phyloP scores from a whole-genome alignment of 164 flowering plant genomes.

The Liquidambar formosana region DNA sequence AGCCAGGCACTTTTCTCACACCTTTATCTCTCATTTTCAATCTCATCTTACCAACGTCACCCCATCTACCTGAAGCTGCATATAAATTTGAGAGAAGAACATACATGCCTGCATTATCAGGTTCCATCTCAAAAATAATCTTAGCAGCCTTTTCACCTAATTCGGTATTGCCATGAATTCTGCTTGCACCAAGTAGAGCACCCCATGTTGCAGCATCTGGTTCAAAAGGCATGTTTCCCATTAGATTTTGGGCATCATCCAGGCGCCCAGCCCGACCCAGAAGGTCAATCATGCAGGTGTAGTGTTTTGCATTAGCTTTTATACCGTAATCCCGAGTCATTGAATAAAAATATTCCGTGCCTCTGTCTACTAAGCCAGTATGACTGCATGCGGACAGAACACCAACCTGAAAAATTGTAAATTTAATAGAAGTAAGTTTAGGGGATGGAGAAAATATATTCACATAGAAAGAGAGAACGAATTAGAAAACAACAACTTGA shows the following conservation, averaged over 20 bases:
- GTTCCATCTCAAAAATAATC: conserved; percentile 76
- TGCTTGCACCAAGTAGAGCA: conserved; percentile 88
- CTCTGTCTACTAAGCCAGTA: conserved; percentile 75
- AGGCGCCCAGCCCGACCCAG: conserved; percentile 91
- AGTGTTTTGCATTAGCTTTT: conserved; percentile 63
- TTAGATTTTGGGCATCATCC: conserved; percentile 70
- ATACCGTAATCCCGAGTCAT: conserved; percentile 71
- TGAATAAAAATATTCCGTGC: conserved; percentile 61
- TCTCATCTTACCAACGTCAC: conserved; percentile 70
- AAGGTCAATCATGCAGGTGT: conserved; percentile 93
- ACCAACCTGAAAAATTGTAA: conserved; percentile 60
- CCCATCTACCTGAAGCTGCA: conserved; percentile 86
- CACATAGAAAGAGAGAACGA: neutral
- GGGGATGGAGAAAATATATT: neutral
- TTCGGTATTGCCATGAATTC: conserved; percentile 78
- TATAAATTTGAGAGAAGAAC: conserved; percentile 88
- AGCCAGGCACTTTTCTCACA: conserved; percentile 75
- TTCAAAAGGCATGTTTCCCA: conserved; percentile 72
- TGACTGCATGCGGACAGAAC: conserved; percentile 92
- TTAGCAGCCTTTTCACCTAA: conserved; percentile 86
- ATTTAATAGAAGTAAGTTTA: neutral
- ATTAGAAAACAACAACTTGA: neutral
- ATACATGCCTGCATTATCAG: conserved; percentile 92
- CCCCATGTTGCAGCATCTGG: conserved; percentile 97
- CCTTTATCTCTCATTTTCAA: conserved; percentile 74